Base-by-base conservation (phyloP, 179 eudicot species). In the Patellifolia procumbens region DNA sequence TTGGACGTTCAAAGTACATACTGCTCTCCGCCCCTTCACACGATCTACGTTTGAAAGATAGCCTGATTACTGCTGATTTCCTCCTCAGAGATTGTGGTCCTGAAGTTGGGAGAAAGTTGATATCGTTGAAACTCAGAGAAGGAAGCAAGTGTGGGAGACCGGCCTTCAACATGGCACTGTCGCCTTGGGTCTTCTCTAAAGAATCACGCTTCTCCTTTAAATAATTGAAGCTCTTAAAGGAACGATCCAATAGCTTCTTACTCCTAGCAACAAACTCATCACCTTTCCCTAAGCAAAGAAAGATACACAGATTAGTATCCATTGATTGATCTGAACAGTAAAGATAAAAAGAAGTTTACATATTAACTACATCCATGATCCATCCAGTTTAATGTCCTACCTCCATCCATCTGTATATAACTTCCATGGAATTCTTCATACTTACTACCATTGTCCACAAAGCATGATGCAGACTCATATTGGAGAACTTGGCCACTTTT, bases 1-100 rank as follows among this genome's bases (percentile, higher is more conserved):
- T 56, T 59, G 4, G 56, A 60, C 32, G 39, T 29, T 24, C n/a
- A 32, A 29, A 67, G 10, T 60, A 60, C 83, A 83, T 86, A 83
- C 78, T 72, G 43, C 84, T 77, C 69, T 91, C 90, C 68, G 85
- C 89, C 65, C 84, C 87, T 75, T 91, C 90, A 51, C 86, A 80
- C 74, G 91, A 87, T 83, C 78, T 80, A 76, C 92, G 86, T 85
- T 82, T 90, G 43, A 91, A 79, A 10, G 97, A 89, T 75, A 92
- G 86, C 80, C 93, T 84, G 43, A 89, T 86, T 73, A 89, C 82
- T 24, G 92, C 77, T 22, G 97, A 83, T 82, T 80, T 86, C 83
- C 32, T 82, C 80, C 63, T 83, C 52, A 84, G 89, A 59, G 79
- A 68, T 62, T 73, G 82, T 77, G 69, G 29, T 80, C 84, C 85